A percentile compares a stretch with the other conserved stretches of the same genome.
These are phyloP conservation scores for Schwanniomyces sp. DNA, from an alignment of 805 yeast genomes.

Conservation along the genomic window DNA sequence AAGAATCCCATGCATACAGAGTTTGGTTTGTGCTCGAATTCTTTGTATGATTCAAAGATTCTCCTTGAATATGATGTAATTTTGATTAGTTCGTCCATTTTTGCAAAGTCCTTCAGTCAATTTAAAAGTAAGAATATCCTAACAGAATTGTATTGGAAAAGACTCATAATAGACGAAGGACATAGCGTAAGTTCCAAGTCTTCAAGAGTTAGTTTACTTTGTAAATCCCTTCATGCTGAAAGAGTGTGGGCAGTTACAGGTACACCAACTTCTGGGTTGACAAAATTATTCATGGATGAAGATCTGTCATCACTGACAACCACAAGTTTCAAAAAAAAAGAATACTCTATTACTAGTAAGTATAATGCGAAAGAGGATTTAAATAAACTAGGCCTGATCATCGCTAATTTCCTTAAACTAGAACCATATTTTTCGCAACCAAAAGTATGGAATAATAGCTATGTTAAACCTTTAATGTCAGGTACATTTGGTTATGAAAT, in stretches of 20 bases:
- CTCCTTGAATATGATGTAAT: slow-evolving; percentile 53
- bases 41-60: slow-evolving; percentile 24
- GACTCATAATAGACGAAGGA: slow-evolving; percentile 75
- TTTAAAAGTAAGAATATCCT: slow-evolving; percentile 32
- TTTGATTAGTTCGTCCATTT: slow-evolving; percentile 47
- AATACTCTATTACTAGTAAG: slow-evolving; percentile 48
- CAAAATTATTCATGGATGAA: slow-evolving; percentile 53
- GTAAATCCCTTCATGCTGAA: slow-evolving; percentile 52
- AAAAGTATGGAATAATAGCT: slow-evolving; percentile 45
- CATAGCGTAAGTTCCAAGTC: slow-evolving; percentile 58
- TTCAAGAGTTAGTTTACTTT: slow-evolving; percentile 49
- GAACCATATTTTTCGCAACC: slow-evolving; percentile 56
- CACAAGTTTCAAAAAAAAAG: slow-evolving; percentile 16
- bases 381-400: slow-evolving; percentile 49
- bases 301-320: slow-evolving; percentile 11
- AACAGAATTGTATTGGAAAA: slow-evolving; percentile 56
- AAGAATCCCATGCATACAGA: slow-evolving; percentile 15
- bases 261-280: slow-evolving; percentile 72
- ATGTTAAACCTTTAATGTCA: slow-evolving; percentile 50
- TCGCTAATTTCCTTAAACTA: slow-evolving; percentile 53
- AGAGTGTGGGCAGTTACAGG: slow-evolving; percentile 76
- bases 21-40: slow-evolving; percentile 15
- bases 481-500: slow-evolving; percentile 39
- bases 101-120: slow-evolving; percentile 40
- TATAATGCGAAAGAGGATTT: slow-evolving; percentile 58